These are phyloP conservation scores for Lasiodiplodia sp. DNA, from an alignment of 2,329 filamentous ascomycete species.

Conservation along the genomic window DNA sequence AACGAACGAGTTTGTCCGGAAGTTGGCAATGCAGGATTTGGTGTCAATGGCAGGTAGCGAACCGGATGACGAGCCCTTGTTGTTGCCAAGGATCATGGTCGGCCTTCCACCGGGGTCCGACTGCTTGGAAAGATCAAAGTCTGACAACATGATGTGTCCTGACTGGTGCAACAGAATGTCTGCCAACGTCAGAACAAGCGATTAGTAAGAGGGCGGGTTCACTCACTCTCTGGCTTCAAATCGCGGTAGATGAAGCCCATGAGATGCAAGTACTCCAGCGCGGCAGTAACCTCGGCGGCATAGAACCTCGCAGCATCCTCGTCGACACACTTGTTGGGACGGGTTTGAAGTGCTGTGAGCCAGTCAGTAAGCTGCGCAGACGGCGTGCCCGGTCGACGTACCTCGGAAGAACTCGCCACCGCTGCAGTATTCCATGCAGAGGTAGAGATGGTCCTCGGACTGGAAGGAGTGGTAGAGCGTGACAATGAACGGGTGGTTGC, in stretches of 20 bases:
- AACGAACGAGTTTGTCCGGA: constrained; percentile 97
- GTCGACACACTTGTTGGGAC: constrained; percentile 95
- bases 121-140: constrained; percentile 98
- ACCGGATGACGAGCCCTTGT: constrained; percentile 77
- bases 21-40: constrained; percentile 97
- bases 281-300: constrained; percentile 95
- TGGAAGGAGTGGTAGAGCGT: constrained; percentile 99
- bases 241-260: constrained; percentile 99
- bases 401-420: constrained; percentile 94
- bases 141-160: constrained; percentile 99
- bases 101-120: constrained; percentile 94
- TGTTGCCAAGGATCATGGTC: constrained; percentile 95
- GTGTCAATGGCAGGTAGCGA: constrained; percentile 97
- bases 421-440: constrained; percentile 99
- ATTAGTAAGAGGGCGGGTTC: constrained; percentile 13
- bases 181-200: constrained; percentile 55
- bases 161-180: constrained; percentile 98
- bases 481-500: constrained; percentile 98
- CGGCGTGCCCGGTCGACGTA: constrained; percentile 46
- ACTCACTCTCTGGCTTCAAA: constrained; percentile 93
- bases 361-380: constrained; percentile 28
- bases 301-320: constrained; percentile 98
- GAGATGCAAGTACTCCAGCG: constrained; percentile 92
- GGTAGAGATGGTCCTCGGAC: constrained; percentile 95
- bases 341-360: constrained; percentile 78